phyloP scores from a whole-genome alignment of 2,329 filamentous ascomycete genomes.

The Grosmannia huntii region DNA sequence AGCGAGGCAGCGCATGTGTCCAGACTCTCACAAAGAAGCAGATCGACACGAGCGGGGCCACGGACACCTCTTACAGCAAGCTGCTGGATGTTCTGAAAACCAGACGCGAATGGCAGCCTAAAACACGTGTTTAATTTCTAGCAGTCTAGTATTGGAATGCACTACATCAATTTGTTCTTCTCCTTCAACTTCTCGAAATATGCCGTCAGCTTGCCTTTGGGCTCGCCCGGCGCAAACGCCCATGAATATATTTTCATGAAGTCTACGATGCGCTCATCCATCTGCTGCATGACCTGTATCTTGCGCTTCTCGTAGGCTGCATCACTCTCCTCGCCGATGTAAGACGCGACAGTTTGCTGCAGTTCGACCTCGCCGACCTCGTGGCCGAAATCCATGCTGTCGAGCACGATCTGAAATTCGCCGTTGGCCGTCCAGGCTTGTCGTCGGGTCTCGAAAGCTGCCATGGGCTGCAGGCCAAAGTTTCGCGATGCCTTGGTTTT shows the following conservation, averaged over 20 bases:
- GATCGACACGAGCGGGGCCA: not conserved
- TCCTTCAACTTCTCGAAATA: not conserved
- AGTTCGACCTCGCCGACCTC: slow-evolving; percentile 3
- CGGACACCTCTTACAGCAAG: not conserved
- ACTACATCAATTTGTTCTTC: not conserved
- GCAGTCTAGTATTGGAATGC: no score
- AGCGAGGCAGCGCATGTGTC: no score
- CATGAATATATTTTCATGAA: slow-evolving; percentile 1
- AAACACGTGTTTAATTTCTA: not conserved
- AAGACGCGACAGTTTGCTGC: not conserved
- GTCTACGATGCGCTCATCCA: not conserved
- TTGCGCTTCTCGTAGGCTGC: not conserved
- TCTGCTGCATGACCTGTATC: not conserved
- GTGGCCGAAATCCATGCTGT: slow-evolving; percentile 2
- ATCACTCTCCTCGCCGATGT: not conserved
- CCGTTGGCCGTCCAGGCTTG: not conserved
- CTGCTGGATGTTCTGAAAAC: not conserved
- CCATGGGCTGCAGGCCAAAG: not conserved
- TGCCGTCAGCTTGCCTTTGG: slow-evolving; percentile 3
- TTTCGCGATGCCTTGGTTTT: not conserved
- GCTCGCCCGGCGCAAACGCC: not conserved
- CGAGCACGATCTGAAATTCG: not conserved
- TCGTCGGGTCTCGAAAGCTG: not conserved
- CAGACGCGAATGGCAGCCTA: not conserved
- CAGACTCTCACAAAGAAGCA: not conserved